Evolutionary conservation across 257 asterid genomes (phyloP).

Genomic region (Nicotiana tomentosiformis): DNA sequence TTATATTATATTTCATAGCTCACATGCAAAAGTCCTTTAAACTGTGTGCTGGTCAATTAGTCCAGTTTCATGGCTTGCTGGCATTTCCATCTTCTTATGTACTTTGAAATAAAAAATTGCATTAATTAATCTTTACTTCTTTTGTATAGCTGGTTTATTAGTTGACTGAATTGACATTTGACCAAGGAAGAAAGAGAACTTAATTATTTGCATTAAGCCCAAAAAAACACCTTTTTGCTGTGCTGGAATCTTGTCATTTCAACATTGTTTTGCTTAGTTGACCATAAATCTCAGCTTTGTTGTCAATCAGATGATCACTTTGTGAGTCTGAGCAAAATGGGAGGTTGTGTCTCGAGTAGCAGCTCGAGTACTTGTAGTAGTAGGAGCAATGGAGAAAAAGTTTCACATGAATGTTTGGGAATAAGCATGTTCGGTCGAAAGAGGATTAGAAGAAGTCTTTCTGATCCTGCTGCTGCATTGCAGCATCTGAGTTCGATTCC

Average conservation of each 20-base stretch:
- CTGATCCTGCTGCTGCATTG: slow-evolving; percentile 52
- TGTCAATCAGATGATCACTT: slow-evolving; percentile 36
- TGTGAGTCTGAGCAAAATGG: slow-evolving; percentile 60
- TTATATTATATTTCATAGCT: slow-evolving; percentile 34
- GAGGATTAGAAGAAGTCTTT: slow-evolving; percentile 49
- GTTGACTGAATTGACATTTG: slow-evolving; percentile 41
- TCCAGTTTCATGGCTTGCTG: slow-evolving; percentile 22
- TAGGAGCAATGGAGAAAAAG: slow-evolving; percentile 64
- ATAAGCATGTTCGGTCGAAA: slow-evolving; percentile 48
- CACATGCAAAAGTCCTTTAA: slow-evolving; percentile 63
- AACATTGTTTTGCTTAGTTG: slow-evolving; percentile 14
- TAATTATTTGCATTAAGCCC: neutral
- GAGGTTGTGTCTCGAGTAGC: slow-evolving; percentile 83
- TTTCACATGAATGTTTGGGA: slow-evolving; percentile 61
- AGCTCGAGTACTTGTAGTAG: slow-evolving; percentile 71
- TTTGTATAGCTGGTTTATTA: slow-evolving; percentile 44
- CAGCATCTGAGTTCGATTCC: slow-evolving; percentile 71
- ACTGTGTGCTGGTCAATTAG: slow-evolving; percentile 26
- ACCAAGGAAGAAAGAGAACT: slow-evolving; percentile 29
- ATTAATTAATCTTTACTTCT: slow-evolving; percentile 36
- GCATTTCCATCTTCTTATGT: slow-evolving; percentile 24
- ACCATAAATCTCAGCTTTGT: slow-evolving; percentile 10
- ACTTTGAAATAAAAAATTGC: slow-evolving; percentile 17
- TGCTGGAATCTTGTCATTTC: slow-evolving; percentile 30
- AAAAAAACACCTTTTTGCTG: slow-evolving; percentile 20